phyloP scores from a whole-genome alignment of 202 grass and related monocot species.

The Musa balbisiana region DNA sequence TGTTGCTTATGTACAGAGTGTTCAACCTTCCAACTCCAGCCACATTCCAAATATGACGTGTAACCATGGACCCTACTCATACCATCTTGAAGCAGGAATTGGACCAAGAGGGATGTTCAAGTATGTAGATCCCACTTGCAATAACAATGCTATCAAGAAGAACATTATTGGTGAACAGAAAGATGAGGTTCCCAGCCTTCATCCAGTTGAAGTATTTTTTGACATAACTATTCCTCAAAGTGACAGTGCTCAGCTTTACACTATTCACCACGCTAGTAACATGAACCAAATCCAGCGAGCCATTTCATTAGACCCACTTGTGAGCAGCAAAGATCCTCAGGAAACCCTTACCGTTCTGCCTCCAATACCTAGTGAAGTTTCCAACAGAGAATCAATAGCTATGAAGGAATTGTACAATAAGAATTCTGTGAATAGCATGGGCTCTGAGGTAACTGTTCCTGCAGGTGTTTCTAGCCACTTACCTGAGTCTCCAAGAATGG shows the following conservation, averaged over 20 bases:
- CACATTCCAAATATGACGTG: neutral
- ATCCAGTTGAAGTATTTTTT: neutral
- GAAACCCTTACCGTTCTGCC: slow-evolving; percentile 40
- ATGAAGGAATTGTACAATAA: slow-evolving; percentile 47
- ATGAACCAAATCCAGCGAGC: slow-evolving; percentile 43
- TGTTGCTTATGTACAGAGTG: neutral
- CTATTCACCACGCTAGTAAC: slow-evolving; percentile 25
- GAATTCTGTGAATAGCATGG: slow-evolving; percentile 40
- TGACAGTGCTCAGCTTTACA: neutral
- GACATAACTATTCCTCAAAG: neutral
- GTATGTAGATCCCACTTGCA: neutral
- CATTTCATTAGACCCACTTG: slow-evolving; percentile 36
- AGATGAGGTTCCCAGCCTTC: neutral
- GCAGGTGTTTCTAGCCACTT: slow-evolving; percentile 22
- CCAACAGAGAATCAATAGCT: slow-evolving; percentile 70
- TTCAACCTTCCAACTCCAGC: neutral
- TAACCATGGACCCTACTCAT: neutral
- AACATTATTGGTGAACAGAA: neutral
- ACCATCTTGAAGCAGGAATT: neutral
- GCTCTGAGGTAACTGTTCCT: slow-evolving; percentile 51
- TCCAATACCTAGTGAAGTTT: slow-evolving; percentile 61
- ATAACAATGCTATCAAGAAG: neutral
- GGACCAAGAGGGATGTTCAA: neutral
- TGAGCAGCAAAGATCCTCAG: slow-evolving; percentile 31
- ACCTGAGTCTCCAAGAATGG: slow-evolving; percentile 32